Percentiles rank a stretch among this genome's conserved stretches.
phyloP scores from a whole-genome alignment of 2,329 filamentous ascomycete genomes.

The Monosporascus cannonballus region DNA sequence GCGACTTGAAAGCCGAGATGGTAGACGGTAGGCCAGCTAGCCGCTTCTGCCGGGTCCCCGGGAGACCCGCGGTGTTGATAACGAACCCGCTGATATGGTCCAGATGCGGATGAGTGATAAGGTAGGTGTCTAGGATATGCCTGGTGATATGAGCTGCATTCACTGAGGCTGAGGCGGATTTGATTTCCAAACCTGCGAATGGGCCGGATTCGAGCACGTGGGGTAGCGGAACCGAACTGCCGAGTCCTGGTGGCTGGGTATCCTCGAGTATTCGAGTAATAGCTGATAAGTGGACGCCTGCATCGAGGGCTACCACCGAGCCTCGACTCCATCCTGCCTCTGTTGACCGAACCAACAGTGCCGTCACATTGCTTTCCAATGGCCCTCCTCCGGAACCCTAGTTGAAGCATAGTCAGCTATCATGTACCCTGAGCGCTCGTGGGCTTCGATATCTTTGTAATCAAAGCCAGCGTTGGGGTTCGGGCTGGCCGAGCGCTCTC shows the following conservation, averaged over 20 bases:
- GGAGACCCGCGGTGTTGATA: constrained; percentile 84
- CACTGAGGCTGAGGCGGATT: constrained; percentile 57
- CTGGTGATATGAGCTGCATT: constrained; percentile 79
- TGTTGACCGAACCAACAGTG: constrained; percentile 79
- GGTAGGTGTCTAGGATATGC: constrained; percentile 75
- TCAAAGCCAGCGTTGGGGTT: neutral
- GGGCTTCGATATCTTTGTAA: neutral
- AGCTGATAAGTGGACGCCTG: constrained; percentile 79
- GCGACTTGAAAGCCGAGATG: constrained; percentile 85
- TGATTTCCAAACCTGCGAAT: constrained; percentile 72
- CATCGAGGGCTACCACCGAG: constrained; percentile 87
- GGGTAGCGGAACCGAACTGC: constrained; percentile 33
- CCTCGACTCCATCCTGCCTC: constrained; percentile 73
- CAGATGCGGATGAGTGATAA: constrained; percentile 95
- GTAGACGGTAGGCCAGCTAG: constrained; percentile 81
- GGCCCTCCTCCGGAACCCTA: constrained; percentile 89
- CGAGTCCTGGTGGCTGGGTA: constrained; percentile 34
- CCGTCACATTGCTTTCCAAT: constrained; percentile 82
- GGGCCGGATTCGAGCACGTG: constrained; percentile 61
- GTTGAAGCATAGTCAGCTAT: constrained; percentile 3
- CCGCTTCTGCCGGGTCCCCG: constrained; percentile 74
- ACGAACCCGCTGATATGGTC: constrained; percentile 91
- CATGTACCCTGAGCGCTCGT: neutral
- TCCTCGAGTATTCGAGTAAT: constrained; percentile 73
- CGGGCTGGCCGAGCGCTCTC: neutral